phyloP scores from a whole-genome alignment of 352 stramenopile genomes.

The Phytopythium vexans region DNA sequence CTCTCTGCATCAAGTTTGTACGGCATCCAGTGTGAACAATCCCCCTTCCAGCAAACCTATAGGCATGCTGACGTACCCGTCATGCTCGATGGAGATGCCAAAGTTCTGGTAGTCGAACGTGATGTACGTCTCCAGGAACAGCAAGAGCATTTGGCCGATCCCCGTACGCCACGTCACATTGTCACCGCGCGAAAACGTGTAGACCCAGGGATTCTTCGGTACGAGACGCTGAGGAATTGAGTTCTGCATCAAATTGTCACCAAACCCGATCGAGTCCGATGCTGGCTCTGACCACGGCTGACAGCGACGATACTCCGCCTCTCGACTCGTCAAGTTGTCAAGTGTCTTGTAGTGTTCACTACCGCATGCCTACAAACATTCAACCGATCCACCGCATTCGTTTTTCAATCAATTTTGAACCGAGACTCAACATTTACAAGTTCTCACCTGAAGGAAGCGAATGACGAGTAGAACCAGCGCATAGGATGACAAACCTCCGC shows the following conservation, averaged over 20 bases:
- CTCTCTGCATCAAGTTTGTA: conserved; percentile 28
- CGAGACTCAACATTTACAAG: background rate
- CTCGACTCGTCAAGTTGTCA: conserved; percentile 13
- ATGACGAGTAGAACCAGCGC: conserved; percentile 94
- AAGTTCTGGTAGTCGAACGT: conserved; percentile 83
- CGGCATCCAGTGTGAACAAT: background rate
- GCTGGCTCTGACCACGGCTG: conserved; percentile 1
- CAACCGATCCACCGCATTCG: background rate
- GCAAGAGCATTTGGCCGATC: conserved; percentile 67
- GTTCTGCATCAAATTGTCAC: too few species aligned
- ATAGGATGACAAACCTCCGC: conserved; percentile 95
- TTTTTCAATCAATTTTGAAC: background rate
- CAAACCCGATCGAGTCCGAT: too few species aligned
- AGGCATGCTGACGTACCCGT: conserved; percentile 37
- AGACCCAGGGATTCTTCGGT: conserved; percentile 41
- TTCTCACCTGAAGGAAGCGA: conserved; percentile 88
- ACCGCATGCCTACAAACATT: conserved; percentile 54
- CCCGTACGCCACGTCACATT: conserved; percentile 62
- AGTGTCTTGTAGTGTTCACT: conserved; percentile 62
- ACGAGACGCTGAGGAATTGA: too few species aligned
- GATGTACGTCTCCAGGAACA: conserved; percentile 84
- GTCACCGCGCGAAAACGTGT: conserved; percentile 64
- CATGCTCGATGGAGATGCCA: conserved; percentile 68
- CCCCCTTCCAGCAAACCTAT: background rate
- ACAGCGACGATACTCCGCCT: conserved; percentile 6